Percentiles rank a stretch among this genome's conserved stretches.
These are phyloP conservation scores for Fusarium zealandicum DNA, from an alignment of 2,329 filamentous ascomycete genomes.

Conservation along the genomic window DNA sequence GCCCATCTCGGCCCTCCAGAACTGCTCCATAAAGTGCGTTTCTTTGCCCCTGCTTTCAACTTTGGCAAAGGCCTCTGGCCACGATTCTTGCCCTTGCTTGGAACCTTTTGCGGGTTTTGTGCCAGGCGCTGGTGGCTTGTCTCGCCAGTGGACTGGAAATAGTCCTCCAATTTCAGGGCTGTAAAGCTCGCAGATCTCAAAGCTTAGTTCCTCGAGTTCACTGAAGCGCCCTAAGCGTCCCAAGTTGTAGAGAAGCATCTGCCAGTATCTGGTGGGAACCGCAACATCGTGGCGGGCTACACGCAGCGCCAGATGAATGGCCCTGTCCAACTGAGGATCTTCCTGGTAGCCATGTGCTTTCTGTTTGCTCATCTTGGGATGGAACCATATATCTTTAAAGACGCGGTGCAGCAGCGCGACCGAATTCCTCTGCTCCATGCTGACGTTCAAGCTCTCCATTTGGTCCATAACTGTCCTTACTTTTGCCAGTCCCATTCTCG, in stretches of 20 bases:
- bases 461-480: constrained; percentile 43
- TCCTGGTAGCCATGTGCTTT: constrained; percentile 11
- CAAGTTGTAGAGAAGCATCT: constrained; percentile 53
- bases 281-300: constrained; percentile 45
- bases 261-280: constrained; percentile 52
- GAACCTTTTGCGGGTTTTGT: background rate
- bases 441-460: constrained; percentile 44
- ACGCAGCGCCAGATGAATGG: constrained; percentile 42
- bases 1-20: constrained; percentile 37
- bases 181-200: constrained; percentile 54
- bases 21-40: constrained; percentile 33
- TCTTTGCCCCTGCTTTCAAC: constrained; percentile 14
- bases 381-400: constrained; percentile 42
- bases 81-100: constrained; percentile 1
- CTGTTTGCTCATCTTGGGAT: constrained; percentile 35
- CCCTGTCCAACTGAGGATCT: constrained; percentile 42
- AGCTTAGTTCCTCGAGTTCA: constrained; percentile 54
- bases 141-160: constrained; percentile 53
- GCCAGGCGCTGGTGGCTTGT: constrained; percentile 46
- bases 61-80: constrained; percentile 13
- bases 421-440: constrained; percentile 41
- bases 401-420: constrained; percentile 35
- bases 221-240: constrained; percentile 53
- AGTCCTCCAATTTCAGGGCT: constrained; percentile 41
- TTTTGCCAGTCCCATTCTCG: constrained; percentile 25